Base-by-base conservation (phyloP, 371 early-diverging fungal species). In the Syncephalastrum racemosum region DNA sequence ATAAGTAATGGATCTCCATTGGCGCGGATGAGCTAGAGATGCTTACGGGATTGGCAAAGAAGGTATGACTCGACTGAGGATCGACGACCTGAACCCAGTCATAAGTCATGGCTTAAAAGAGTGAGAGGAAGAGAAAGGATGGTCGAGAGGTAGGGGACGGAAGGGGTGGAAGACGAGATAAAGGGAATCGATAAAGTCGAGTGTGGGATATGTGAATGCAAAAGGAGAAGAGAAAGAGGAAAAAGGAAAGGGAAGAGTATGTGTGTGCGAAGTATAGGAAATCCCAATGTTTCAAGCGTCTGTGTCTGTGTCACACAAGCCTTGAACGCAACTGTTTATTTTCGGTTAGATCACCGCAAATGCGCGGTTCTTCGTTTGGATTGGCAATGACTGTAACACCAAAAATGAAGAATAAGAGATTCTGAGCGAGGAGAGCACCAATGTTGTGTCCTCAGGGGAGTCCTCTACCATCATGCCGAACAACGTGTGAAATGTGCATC, bases 51-150 rank as follows among this genome's bases (percentile, higher is more conserved):
- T 96, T 93, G 52, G 90, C 91, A 59, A 87, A 96, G 64, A 92
- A 92, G 0, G 82, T 79, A 48, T 81, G 82, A 36, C 78, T 73
- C 7, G 91, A 84, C 68, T 91, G 88, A 18, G 93, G 94, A 77
- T 94, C 94, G 20, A 70, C 77, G 50, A 95, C 87, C 70, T 91
- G 89, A 46, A 90, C 82, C 90, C 91, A 95, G 44, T 69, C 69
- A 42, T 62, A 57, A 19, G 42, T 24, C 41, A 54, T 20, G 41
- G 50, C 22, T 51, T 53, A 51, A 47, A 19, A 23, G 51, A 15
- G 36, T 46, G 36, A 23, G 13, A 50, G 31, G 50, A 23, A 8
- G 13, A 27, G 36, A 52, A 15, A 27, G 36, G 39, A 10, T 25
- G 15, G 5, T 25, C 2, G 4, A 40, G 7, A 19, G 1, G 19